Evolutionary conservation across 805 yeast genomes (phyloP), one percentile per base, ranked within the genome.

Genomic region (Ogataea henricii): DNA sequence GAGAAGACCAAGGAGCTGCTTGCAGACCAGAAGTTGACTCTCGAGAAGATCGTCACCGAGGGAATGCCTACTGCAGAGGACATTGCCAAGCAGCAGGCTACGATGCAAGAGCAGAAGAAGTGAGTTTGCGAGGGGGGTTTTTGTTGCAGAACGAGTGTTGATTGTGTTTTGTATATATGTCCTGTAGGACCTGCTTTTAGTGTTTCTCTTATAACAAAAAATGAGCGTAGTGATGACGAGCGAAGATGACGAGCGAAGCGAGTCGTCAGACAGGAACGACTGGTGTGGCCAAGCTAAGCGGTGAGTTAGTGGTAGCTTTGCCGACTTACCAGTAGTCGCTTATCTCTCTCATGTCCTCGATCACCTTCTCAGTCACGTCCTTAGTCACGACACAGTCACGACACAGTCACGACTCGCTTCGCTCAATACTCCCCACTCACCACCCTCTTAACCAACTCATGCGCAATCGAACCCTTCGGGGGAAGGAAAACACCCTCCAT

Each of bases 1-100:
- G 81, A 77, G 54, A 85, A 83, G 61, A 81, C 85, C 64, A 87
- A 87, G 69, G 92, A 87, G 63, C 80, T 88, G 63, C 76, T 87
- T 72, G 90, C 90, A 51, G 85, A 82, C 54, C 89, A 89, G 77
- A 83, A 86, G 62, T 77, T 86, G 63, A 89, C 96, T 21, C 76
- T 91, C 65, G 89, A 86, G 71, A 89, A 89, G 71, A 76, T 88
- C 58, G 82, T 90, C 44, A 86, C 87, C 56, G 95, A 90, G 63
- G 96, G 89, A 55, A 72, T 83, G 56, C 91, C 92, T 57, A 75
- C 79, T 34, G 85, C 89, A 44, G 94, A 86, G 67, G 88, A 83
- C 56, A 63, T 69, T 49, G 71, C 72, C 17, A 63, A 59, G 52
- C 69, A 68, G 50, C 68, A 67, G 38, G 63, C 56, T 21, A 26